Base-by-base conservation (phyloP, 371 early-diverging fungal species). In the Mycotypha africana region DNA sequence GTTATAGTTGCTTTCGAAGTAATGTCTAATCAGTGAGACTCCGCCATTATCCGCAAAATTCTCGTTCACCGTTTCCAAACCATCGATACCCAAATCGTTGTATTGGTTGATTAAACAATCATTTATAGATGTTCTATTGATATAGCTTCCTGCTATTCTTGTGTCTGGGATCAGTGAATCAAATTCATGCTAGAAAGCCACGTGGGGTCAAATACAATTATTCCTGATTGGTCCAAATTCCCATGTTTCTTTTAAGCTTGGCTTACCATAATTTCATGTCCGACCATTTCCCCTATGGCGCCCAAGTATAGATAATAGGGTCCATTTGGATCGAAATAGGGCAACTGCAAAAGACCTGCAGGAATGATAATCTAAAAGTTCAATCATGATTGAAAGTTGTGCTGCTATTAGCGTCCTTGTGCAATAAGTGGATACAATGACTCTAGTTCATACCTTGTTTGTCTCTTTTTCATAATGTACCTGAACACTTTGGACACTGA, bases 21-120 rank as follows among this genome's bases (percentile, higher is more conserved):
- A 21, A 74, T 38, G 20, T 10, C 10, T 30, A 15, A n/a, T n/a
- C n/a, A n/a, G n/a, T n/a, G n/a, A n/a, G n/a, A n/a, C n/a, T 3
- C 79, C 89, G 11, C 82, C 85, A 31, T 76, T 72, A 47, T 88
- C 89, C 0, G 90, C 88, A 20, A 88, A 38, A 47, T 89, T 89
- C 49, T 82, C 81, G 14, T 79, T 75, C 5, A 89, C 54, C 2
- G 86, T 89, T 17, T 73, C 53, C 30, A 71, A 58, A 6, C 85
- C 82, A 47, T 84, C 72, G 22, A 85, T 58, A 31, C 71, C 62
- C 26, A 60, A 65, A 15, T 23, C 45, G 3, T 63, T 49, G 23
- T 67, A 79, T 31, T 73, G 64, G 28, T 61, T 49, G 11, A 75
- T 59, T 43, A 82, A 84, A 52, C 87, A 87, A n/a, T n/a, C n/a